A percentile compares a stretch with the other conserved stretches of the same genome.
phyloP scores from a whole-genome alignment of 2,329 filamentous ascomycete species.

The Nannizziopsis arthrosporioides region DNA sequence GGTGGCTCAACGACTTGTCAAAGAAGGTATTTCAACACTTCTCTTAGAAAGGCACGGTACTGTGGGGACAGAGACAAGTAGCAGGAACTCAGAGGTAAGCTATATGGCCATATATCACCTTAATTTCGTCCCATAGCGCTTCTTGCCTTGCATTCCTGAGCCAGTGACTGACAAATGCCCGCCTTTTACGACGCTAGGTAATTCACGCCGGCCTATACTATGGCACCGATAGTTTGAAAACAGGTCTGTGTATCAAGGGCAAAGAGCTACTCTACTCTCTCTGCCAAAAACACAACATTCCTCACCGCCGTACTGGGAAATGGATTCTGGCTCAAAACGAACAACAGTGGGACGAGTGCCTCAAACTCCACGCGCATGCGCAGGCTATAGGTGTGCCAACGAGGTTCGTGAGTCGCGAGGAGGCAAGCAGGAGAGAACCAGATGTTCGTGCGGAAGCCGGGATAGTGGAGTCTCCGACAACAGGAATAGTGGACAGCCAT shows the following conservation, averaged over 20 bases:
- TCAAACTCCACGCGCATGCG: constrained; percentile 44
- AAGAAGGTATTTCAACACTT: constrained; percentile 53
- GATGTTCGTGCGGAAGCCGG: constrained; percentile 60
- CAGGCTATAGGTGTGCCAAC: constrained; percentile 53
- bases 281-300: constrained; percentile 56
- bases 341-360: constrained; percentile 51
- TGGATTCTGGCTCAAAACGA: constrained; percentile 86
- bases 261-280: constrained; percentile 66
- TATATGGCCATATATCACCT: neutral
- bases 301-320: constrained; percentile 67
- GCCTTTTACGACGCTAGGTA: constrained; percentile 43
- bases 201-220: constrained; percentile 96
- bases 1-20: constrained; percentile 56
- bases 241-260: constrained; percentile 67
- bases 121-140: neutral
- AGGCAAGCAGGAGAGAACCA: constrained; percentile 58
- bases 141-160: neutral
- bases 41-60: constrained; percentile 67
- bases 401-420: constrained; percentile 52
- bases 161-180: neutral
- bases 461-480: constrained; percentile 71
- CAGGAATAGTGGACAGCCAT: constrained; percentile 85
- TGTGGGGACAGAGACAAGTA: constrained; percentile 75
- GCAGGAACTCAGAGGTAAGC: constrained; percentile 72
- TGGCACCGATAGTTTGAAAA: constrained; percentile 63